Evolutionary conservation across 2,329 filamentous ascomycete species (phyloP).

Genomic region (Xylariaceae sp.): DNA sequence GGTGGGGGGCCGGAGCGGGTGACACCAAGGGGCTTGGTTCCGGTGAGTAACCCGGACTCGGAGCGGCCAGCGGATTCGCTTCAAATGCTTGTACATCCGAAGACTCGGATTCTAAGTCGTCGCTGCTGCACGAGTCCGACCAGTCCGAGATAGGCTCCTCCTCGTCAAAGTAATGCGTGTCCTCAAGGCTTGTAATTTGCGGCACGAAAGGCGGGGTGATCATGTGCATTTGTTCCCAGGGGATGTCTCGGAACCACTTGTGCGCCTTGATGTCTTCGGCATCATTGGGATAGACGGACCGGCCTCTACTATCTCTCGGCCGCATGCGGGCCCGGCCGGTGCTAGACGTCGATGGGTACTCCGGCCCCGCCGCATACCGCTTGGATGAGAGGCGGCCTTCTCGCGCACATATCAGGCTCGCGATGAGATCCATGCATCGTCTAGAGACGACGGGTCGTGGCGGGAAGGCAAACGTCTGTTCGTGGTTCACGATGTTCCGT

Average conservation of each 20-base stretch:
- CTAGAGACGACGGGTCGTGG: constrained; percentile 57
- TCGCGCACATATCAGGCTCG: constrained; percentile 65
- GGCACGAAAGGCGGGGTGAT: constrained; percentile 75
- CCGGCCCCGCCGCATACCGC: constrained; percentile 55
- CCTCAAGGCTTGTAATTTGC: constrained; percentile 58
- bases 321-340: constrained; percentile 23
- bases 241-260: constrained; percentile 73
- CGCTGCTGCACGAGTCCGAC: constrained; percentile 39
- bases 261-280: constrained; percentile 87
- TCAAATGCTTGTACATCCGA: constrained; percentile 2
- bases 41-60: background rate
- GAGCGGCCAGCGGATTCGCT: constrained; percentile 13
- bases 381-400: constrained; percentile 69
- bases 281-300: constrained; percentile 76
- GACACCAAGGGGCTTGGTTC: constrained; percentile 3
- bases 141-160: constrained; percentile 65
- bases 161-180: constrained; percentile 88
- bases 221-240: constrained; percentile 70
- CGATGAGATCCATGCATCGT: constrained; percentile 72
- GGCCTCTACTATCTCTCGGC: constrained; percentile 33
- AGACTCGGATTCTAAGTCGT: constrained; percentile 30
- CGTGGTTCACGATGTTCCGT: constrained; percentile 72
- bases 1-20: background rate
- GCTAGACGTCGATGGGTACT: constrained; percentile 24
- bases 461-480: constrained; percentile 65